These are phyloP conservation scores for Pichia sp. DNA, from an alignment of 1,139 yeast species.

Conservation along the genomic window DNA sequence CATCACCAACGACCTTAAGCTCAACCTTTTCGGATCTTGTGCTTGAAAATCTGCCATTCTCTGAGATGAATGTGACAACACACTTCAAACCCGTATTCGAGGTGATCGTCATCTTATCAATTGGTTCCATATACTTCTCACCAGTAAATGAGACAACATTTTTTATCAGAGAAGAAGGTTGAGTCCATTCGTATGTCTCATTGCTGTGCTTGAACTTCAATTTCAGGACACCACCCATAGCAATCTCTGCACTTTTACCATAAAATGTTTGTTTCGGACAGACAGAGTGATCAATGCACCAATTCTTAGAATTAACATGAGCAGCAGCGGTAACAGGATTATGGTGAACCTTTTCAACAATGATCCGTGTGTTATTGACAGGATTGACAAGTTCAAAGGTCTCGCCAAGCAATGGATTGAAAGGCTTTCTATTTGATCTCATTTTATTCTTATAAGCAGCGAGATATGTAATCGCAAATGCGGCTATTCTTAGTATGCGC, in stretches of 20 bases:
- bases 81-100: slow-evolving; percentile 66
- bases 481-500: slow-evolving; percentile 61
- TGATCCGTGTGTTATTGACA: slow-evolving; percentile 69
- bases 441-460: slow-evolving; percentile 68
- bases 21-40: slow-evolving; percentile 79
- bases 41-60: slow-evolving; percentile 78
- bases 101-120: slow-evolving; percentile 56
- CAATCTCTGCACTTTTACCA: slow-evolving; percentile 88
- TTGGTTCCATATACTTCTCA: slow-evolving; percentile 87
- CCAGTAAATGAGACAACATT: slow-evolving; percentile 74
- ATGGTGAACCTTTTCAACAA: slow-evolving; percentile 91
- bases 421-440: slow-evolving; percentile 79
- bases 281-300: slow-evolving; percentile 74
- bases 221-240: slow-evolving; percentile 61
- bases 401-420: slow-evolving; percentile 90
- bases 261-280: slow-evolving; percentile 87
- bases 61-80: slow-evolving; percentile 60
- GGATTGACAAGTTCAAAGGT: slow-evolving; percentile 90
- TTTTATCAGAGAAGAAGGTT: slow-evolving; percentile 76
- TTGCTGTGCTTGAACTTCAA: slow-evolving; percentile 49
- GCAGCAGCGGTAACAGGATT: slow-evolving; percentile 87
- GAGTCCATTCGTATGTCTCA: slow-evolving; percentile 70
- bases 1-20: slow-evolving; percentile 43
- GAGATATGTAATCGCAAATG: slow-evolving; percentile 73
- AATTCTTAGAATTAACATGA: slow-evolving; percentile 61